Percentiles rank a stretch among this genome's conserved stretches.
phyloP scores from a whole-genome alignment of 345 rosid genomes.

The Bruguiera parviflora region DNA sequence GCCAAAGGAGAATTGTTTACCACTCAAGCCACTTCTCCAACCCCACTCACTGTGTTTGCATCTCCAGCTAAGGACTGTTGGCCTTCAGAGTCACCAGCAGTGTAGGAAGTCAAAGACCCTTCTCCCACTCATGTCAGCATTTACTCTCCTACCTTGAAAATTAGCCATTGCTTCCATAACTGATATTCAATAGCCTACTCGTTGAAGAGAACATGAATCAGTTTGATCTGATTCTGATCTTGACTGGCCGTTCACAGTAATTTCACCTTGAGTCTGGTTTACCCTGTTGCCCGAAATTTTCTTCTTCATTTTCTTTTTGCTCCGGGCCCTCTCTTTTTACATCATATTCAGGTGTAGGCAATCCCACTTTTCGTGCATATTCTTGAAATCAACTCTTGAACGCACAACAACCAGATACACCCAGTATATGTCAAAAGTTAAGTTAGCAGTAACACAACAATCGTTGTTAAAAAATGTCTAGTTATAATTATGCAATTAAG shows the following conservation, averaged over 20 bases:
- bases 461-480: no score
- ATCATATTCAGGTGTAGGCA: conserved; percentile 75
- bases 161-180: not conserved
- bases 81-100: not conserved
- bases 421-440: conserved; percentile 20
- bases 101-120: no score
- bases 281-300: conserved; percentile 18
- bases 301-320: conserved; percentile 48
- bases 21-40: not conserved
- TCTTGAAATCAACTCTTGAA: conserved; percentile 87
- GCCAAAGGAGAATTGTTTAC: conserved; percentile 12
- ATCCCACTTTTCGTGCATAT: conserved; percentile 68
- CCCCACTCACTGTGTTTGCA: not conserved
- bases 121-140: no score
- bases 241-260: not conserved
- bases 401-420: conserved; percentile 77
- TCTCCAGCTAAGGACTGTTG: not conserved
- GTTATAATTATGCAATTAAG: no score
- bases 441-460: no score
- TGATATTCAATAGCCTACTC: not conserved
- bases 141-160: conserved; percentile 8
- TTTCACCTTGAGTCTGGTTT: conserved; percentile 16
- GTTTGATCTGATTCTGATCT: conserved; percentile 17
- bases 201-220: conserved; percentile 16
- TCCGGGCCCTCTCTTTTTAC: conserved; percentile 67